Evolutionary conservation across 345 rosid species (phyloP), one percentile per base, ranked within the genome.

Genomic region (Pistacia vera): DNA sequence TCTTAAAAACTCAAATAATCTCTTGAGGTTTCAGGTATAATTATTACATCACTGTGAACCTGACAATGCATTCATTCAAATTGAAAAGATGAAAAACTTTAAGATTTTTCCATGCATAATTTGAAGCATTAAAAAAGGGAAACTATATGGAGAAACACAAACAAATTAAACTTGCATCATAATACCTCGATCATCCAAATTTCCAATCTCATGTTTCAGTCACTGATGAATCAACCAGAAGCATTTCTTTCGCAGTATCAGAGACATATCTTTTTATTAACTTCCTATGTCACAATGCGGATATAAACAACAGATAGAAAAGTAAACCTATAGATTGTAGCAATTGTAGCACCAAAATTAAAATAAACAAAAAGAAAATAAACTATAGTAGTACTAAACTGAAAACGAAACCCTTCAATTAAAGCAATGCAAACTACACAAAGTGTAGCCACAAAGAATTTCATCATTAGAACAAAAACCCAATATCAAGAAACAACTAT

Each of bases 181-280:
- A 28, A 30, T 77, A 95, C 97, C 97, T 78, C 88, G 90, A 87
- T 91, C 94, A 75, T 95, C 95, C 36, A 83, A 83, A 87, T 84
- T 81, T 56, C 84, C 89, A 75, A 86, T 61, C 38, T 95, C 97
- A 82, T 86, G 91, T 71, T 83, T 92, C 93, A 68, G 97, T 91
- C 85, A 84, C 77, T 12, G 98, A 95, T 11, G 97, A 94, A 84
- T 91, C 98, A 48, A 90, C 97, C 72, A 91, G 97, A 92, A 67
- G 92, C 94, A 88, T 87, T 90, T 82, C 97, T 75, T 87, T 91
- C 13, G 87, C 89, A 58, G 91, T 87, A 86, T 95, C 97, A 76
- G 88, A 90, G 98, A 92, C 98, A 95, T 92, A 44, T 75, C 85
- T 82, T 79, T 72, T 62, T 82, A 44, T 73, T 30, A 25, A 62